Evolutionary conservation across 2,329 filamentous ascomycete genomes (phyloP).

Genomic region (Calonectria naviculata): DNA sequence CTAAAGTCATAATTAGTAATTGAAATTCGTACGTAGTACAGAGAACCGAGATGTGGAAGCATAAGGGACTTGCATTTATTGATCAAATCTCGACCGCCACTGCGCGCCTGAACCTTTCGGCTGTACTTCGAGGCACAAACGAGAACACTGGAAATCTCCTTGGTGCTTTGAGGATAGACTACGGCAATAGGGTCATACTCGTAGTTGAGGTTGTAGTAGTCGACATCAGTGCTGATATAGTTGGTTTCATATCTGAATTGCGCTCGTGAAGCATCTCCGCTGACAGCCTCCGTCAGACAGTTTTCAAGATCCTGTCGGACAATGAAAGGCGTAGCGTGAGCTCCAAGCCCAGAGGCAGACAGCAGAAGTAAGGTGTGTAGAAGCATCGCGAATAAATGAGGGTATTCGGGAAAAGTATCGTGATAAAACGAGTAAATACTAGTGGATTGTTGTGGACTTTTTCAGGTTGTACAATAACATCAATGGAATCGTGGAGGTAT

Average conservation of each 20-base stretch:
- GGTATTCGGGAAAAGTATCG: neutral
- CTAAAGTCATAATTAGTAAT: neutral
- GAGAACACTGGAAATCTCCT: neutral
- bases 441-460: neutral
- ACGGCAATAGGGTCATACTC: neutral
- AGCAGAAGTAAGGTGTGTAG: neutral
- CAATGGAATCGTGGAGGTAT: neutral
- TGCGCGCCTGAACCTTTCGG: neutral
- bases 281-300: neutral
- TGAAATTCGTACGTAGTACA: neutral
- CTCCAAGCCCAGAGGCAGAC: neutral
- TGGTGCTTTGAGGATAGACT: neutral
- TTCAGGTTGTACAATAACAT: neutral
- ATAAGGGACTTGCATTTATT: neutral
- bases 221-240: neutral
- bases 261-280: neutral
- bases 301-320: neutral
- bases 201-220: neutral
- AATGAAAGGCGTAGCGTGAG: neutral
- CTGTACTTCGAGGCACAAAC: neutral
- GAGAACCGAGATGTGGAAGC: neutral
- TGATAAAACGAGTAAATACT: neutral
- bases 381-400: neutral
- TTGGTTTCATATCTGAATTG: neutral
- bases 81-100: neutral